These are phyloP conservation scores for Beauveria caledonica DNA, from an alignment of 2,329 filamentous ascomycete species.

Conservation along the genomic window DNA sequence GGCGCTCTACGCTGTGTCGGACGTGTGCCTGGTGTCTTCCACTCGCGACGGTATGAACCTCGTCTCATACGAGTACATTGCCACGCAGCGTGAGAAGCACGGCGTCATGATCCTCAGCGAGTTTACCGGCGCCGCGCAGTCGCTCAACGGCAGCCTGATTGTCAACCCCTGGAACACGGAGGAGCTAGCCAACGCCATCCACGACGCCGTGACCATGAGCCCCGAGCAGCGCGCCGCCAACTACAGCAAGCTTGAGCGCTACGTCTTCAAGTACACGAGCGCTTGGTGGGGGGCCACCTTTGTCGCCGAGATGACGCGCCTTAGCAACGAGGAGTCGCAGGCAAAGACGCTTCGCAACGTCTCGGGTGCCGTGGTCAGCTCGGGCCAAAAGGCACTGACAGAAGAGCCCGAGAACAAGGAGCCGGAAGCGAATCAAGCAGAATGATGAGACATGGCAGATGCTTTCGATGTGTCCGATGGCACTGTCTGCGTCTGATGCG, in stretches of 20 bases:
- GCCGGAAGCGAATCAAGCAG: neutral
- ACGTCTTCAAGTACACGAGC: constrained; percentile 96
- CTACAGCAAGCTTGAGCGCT: constrained; percentile 86
- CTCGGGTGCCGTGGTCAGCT: constrained; percentile 29
- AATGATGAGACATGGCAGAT: neutral
- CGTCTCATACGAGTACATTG: constrained; percentile 97
- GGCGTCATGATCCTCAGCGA: constrained; percentile 93
- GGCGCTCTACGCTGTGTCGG: constrained; percentile 84
- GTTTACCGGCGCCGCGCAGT: constrained; percentile 92
- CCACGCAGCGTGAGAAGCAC: constrained; percentile 81
- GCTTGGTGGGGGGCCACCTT: constrained; percentile 96
- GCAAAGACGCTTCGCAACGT: constrained; percentile 34
- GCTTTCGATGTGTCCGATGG: neutral
- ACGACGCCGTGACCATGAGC: constrained; percentile 95
- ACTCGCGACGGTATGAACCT: constrained; percentile 99
- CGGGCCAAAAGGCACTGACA: neutral
- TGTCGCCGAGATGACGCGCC: constrained; percentile 67
- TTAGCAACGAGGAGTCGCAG: constrained; percentile 31
- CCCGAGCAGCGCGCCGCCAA: constrained; percentile 80
- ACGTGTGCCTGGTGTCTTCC: constrained; percentile 85
- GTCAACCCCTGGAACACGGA: constrained; percentile 99
- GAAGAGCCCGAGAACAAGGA: constrained; percentile 2
- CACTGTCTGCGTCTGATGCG: neutral
- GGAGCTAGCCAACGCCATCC: constrained; percentile 84
- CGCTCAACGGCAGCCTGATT: constrained; percentile 84